phyloP scores from a whole-genome alignment of 2,329 filamentous ascomycete species.

The Emergomyces africanus region DNA sequence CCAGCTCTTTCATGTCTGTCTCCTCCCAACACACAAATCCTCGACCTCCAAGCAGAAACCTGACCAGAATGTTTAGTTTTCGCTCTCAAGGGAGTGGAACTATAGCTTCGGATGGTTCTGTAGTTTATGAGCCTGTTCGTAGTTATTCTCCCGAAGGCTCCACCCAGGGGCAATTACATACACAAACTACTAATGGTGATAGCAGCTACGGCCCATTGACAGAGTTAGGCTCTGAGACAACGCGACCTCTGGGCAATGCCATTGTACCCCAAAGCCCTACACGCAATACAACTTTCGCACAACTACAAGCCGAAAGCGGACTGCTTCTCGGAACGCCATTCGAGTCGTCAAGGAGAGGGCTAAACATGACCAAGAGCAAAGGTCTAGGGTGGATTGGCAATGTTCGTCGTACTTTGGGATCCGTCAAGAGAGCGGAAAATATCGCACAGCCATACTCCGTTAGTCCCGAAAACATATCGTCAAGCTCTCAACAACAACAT shows the following conservation, averaged over 20 bases:
- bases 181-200: neutral
- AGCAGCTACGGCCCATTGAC: slow-evolving; percentile 9
- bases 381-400: slow-evolving; percentile 57
- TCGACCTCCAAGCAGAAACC: slow-evolving; percentile 3
- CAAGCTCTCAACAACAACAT: neutral
- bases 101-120: neutral
- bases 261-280: slow-evolving; percentile 17
- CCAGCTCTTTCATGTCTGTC: slow-evolving; percentile 13
- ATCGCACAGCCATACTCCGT: slow-evolving; percentile 2
- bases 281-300: slow-evolving; percentile 31
- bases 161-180: neutral
- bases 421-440: slow-evolving; percentile 15
- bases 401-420: slow-evolving; percentile 49
- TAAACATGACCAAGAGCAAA: slow-evolving; percentile 27
- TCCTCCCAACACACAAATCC: slow-evolving; percentile 9
- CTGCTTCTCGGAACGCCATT: slow-evolving; percentile 34
- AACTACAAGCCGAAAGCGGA: slow-evolving; percentile 40
- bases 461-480: neutral
- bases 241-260: slow-evolving; percentile 6
- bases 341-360: slow-evolving; percentile 18
- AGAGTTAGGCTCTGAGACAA: neutral
- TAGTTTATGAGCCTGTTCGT: slow-evolving; percentile 1
- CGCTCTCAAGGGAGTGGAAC: neutral
- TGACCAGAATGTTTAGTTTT: slow-evolving; percentile 3
- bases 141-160: neutral